phyloP scores from a whole-genome alignment of 495 filamentous ascomycete genomes.

The Barbatosphaeria neglecta region DNA sequence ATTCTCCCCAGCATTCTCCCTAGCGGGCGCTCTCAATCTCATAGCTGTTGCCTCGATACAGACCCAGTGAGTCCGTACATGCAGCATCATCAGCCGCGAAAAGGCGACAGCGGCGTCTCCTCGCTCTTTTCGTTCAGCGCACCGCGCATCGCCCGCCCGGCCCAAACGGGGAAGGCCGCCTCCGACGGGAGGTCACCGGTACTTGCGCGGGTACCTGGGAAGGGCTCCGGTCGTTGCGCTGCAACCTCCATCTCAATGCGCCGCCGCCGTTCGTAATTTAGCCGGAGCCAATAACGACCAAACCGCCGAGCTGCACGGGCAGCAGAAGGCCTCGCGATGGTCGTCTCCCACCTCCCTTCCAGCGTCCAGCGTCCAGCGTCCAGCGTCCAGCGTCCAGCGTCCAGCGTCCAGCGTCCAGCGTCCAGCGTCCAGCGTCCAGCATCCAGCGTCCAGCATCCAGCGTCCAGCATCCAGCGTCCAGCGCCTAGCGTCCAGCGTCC shows the following conservation, averaged over 20 bases:
- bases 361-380: too few relatives aligned
- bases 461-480: too few relatives aligned
- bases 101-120: too few relatives aligned
- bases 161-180: background rate
- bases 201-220: constrained; percentile 1
- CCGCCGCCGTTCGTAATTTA: constrained; percentile 23
- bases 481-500: too few relatives aligned
- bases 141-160: background rate
- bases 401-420: too few relatives aligned
- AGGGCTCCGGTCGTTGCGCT: constrained; percentile 9
- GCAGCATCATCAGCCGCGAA: too few relatives aligned
- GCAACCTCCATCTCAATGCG: constrained; percentile 4
- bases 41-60: too few relatives aligned
- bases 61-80: too few relatives aligned
- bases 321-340: background rate
- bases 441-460: too few relatives aligned
- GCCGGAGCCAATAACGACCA: constrained; percentile 22
- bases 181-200: background rate
- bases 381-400: too few relatives aligned
- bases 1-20: too few relatives aligned
- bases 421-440: too few relatives aligned
- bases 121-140: background rate
- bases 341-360: background rate
- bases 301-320: constrained; percentile 17
- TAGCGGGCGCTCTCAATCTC: background rate